Base-by-base conservation (phyloP, 352 stramenopile genomes). In the Pythium scleroteichum region DNA sequence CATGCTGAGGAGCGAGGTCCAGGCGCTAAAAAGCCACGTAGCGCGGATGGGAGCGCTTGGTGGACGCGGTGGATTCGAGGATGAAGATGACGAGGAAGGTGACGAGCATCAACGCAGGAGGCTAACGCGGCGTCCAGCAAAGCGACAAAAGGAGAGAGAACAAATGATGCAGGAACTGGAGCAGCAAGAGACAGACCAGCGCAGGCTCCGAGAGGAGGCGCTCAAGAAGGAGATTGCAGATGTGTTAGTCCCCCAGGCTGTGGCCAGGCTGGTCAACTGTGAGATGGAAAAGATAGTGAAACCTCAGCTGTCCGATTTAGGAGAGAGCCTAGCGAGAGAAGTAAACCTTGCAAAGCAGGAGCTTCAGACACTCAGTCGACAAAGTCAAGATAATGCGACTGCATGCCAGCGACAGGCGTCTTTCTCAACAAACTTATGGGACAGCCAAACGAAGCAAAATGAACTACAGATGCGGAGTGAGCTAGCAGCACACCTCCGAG, bases 1-100 rank as follows among this genome's bases (percentile, higher is more conserved):
- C 0, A 75, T 84, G 19, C 23, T 90, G 45, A 74, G 73, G 0
- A 75, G 74, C 20, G 80, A 92, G n/a, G 32, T 90, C 0, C 71
- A 69, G 16, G 75, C 78, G 2, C 58, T 90, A 2, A 90, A 92
- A 49, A 69, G 65, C 19, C 79, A 84, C 29, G 59, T 89, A 6
- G 57, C 61, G 4, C 84, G 85, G 33, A 74, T 75, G 56, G 69
- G 35, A 26, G 32, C 35, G 29, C 40, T 72, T 20, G 46, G 23
- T 22, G 39, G 29, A 8, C 10, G 51, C 13, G 53, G 66, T n/a
- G 40, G 10, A 0, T 35, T 16, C 23, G 46, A 56, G 12, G 68
- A 49, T 6, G 20, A 46, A 4, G 20, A 46, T 0, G 42, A 68
- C 8, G 51, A 64, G 5, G 47, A 66, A n/a, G 27, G 48, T 6